Evolutionary conservation across 768 basidiomycete genomes (phyloP).

Genomic region (Asterophora lycoperdoides): DNA sequence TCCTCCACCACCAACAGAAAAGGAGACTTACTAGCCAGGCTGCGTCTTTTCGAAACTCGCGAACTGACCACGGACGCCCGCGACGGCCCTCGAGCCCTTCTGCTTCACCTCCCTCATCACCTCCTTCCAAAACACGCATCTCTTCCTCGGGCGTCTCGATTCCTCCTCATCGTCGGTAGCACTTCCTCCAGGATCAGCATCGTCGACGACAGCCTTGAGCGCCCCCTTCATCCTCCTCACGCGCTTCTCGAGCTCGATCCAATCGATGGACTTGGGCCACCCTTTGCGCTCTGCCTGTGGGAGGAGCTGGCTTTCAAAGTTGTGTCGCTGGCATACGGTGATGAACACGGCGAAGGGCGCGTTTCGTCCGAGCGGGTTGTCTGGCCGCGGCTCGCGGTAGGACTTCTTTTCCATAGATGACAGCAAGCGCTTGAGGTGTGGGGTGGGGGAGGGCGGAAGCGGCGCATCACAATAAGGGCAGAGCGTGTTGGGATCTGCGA

Average conservation of each 20-base stretch:
- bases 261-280: constrained; percentile 76
- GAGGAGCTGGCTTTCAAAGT: constrained; percentile 68
- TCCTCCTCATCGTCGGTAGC: constrained; percentile 13
- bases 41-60: constrained; percentile 76
- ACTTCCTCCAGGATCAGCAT: constrained; percentile 24
- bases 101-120: constrained; percentile 56
- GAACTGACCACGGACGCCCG: constrained; percentile 71
- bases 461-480: constrained; percentile 81
- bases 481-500: constrained; percentile 60
- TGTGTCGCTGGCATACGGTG: constrained; percentile 71
- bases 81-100: constrained; percentile 62
- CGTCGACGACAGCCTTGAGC: constrained; percentile 50
- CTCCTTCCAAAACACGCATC: constrained; percentile 65
- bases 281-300: constrained; percentile 67
- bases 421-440: constrained; percentile 52
- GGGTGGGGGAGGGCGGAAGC: constrained; percentile 60
- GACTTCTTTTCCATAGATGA: constrained; percentile 50
- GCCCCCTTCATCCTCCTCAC: constrained; percentile 45
- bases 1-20: not conserved
- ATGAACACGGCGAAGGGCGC: constrained; percentile 57
- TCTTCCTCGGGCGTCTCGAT: constrained; percentile 30
- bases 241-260: constrained; percentile 48
- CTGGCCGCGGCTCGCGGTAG: constrained; percentile 54
- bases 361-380: constrained; percentile 61
- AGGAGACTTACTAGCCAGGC: constrained; percentile 76